Base-by-base conservation (phyloP, 1,284 basidiomycete genomes). In the Macrocystidia cucumis region DNA sequence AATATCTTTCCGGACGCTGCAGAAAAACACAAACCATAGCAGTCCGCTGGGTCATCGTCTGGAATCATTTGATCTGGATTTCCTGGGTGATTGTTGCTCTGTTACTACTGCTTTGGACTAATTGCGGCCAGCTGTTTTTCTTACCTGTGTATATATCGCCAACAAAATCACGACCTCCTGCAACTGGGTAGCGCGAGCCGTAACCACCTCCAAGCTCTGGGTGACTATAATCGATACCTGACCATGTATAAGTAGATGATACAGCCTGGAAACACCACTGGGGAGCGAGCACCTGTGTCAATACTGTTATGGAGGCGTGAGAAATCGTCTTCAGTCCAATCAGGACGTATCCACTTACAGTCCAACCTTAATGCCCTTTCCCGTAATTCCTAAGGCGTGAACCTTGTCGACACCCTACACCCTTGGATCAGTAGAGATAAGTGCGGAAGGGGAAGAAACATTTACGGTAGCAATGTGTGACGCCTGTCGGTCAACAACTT, bases 191-290 rank as follows among this genome's bases (percentile, higher is more conserved):
- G 12, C 73, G 74, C 2, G 68, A 55, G 4, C 78, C 79, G 43
- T 80, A 71, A 21, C 65, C 76, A 9, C 71, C 75, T 23, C 75
- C 82, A 35, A 87, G 72, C 9, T 61, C 57, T 5, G 77, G 75
- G 47, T 80, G 74, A 2, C 68, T 78, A 50, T 74, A 78, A 49
- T 78, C 75, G 23, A 49, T 44, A 14, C 44, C 43, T 40, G n/a
- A n/a, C n/a, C n/a, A n/a, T n/a, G n/a, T n/a, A n/a, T n/a, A n/a
- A 30, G 17, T 8, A 25, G 26, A 34, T 19, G 9, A 9, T 4
- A 19, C 3, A 5, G 29, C 4, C 14, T 30, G 11, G 11, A 18
- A 18, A 30, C 3, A 30, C 17, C 29, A 24, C 6, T 16, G 24
- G 24, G 9, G n/a, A 18, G 3, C 2, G n/a, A 12, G 13, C 14